Evolutionary conservation across 345 rosid species (phyloP).

Genomic region (Murraya paniculata): DNA sequence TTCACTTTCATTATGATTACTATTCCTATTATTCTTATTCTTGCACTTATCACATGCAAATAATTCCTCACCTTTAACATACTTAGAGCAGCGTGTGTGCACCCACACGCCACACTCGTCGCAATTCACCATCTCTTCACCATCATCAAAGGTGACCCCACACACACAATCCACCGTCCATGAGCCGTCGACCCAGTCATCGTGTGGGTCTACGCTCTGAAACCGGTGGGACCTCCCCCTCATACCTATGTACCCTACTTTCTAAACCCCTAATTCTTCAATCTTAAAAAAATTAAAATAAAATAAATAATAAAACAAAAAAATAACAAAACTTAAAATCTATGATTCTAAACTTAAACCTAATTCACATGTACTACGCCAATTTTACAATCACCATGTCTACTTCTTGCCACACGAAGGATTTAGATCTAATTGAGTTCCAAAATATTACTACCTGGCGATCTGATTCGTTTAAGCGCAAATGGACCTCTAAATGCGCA

Average conservation of each 20-base stretch:
- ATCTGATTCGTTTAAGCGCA: neutral
- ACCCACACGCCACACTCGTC: constrained; percentile 99
- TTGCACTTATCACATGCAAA: constrained; percentile 90
- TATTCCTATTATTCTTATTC: constrained; percentile 40
- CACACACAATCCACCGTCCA: constrained; percentile 98
- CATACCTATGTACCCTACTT: constrained; percentile 26
- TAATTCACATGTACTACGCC: neutral
- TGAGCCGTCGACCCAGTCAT: constrained; percentile 92
- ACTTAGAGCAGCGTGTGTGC: constrained; percentile 89
- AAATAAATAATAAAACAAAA: neutral
- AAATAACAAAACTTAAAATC: neutral
- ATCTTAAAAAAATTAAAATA: too few relatives aligned
- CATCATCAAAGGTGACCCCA: constrained; percentile 89
- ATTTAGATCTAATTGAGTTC: neutral
- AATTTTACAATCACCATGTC: neutral
- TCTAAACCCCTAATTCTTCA: constrained; percentile 6
- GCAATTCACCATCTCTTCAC: constrained; percentile 98
- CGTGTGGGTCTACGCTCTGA: constrained; percentile 60
- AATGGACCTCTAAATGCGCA: neutral
- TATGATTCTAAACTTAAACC: neutral
- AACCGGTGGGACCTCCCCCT: constrained; percentile 63
- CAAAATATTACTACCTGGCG: constrained; percentile 6
- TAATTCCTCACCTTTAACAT: constrained; percentile 72
- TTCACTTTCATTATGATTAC: constrained; percentile 36
- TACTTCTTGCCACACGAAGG: neutral